Evolutionary conservation across 78 protist species (phyloP).

Genomic region (Dictyostelium citrinum): DNA sequence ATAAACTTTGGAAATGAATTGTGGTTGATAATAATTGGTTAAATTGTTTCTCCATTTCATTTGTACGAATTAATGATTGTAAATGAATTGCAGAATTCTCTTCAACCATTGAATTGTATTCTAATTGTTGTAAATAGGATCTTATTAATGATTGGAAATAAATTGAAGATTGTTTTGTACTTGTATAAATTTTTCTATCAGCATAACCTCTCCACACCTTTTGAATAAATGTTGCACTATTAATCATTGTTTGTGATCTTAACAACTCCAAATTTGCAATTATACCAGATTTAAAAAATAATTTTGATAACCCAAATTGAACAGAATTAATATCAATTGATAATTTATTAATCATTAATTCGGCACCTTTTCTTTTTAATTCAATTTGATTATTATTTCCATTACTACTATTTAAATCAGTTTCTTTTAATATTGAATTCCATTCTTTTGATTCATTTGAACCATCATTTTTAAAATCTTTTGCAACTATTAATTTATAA

Average conservation of each 20-base stretch:
- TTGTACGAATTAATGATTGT: background rate
- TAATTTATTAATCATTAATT: conserved; percentile 2
- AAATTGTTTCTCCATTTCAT: background rate
- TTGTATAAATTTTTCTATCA: background rate
- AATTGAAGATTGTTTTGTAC: background rate
- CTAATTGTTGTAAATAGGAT: background rate
- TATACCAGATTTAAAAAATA: conserved; percentile 72
- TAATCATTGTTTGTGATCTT: conserved; percentile 18
- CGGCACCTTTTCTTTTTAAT: conserved; percentile 22
- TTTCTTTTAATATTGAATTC: background rate
- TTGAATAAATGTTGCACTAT: conserved; percentile 37
- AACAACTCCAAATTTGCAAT: conserved; percentile 62
- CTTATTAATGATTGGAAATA: conserved; percentile 32
- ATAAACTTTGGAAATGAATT: background rate
- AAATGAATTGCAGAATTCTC: conserved; percentile 9
- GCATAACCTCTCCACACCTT: conserved; percentile 30
- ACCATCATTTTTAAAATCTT: background rate
- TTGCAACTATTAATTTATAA: conserved; percentile 22
- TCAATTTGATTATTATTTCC: background rate
- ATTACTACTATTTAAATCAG: background rate
- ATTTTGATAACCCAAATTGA: conserved; percentile 68
- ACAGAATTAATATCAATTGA: background rate
- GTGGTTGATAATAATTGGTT: background rate
- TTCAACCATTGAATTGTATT: background rate
- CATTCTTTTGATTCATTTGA: background rate